phyloP scores from a whole-genome alignment of 2,329 filamentous ascomycete genomes.

The Dendryphion nanum region DNA sequence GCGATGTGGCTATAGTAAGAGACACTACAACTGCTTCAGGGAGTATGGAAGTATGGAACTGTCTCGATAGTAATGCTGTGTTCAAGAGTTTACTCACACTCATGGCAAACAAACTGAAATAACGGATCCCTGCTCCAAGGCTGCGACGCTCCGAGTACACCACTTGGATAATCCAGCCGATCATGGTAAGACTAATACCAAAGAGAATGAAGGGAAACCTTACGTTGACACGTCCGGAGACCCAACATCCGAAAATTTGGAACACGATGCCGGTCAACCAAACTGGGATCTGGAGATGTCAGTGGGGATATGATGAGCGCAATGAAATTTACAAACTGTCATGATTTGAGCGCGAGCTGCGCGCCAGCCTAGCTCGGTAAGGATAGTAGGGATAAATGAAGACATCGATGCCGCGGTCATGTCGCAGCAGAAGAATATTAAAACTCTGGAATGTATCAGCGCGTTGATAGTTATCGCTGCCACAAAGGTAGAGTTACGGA shows the following conservation, averaged over 20 bases:
- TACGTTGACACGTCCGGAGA: conserved; percentile 25
- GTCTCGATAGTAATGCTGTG: too few relatives aligned
- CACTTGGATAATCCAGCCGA: conserved; percentile 54
- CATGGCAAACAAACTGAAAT: conserved; percentile 37
- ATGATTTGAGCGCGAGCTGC: conserved; percentile 32
- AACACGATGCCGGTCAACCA: conserved; percentile 29
- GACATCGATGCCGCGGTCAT: conserved; percentile 33
- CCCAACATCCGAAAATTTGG: conserved; percentile 19
- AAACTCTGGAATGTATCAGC: conserved; percentile 14
- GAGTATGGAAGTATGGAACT: too few relatives aligned
- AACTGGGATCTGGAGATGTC: too few relatives aligned
- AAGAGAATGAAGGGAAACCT: conserved; percentile 31
- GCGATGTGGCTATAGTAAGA: too few relatives aligned
- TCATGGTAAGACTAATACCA: conserved; percentile 38
- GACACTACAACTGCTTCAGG: too few relatives aligned
- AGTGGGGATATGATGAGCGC: too few relatives aligned
- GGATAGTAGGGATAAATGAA: conserved; percentile 33
- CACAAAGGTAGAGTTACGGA: too few relatives aligned
- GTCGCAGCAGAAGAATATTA: conserved; percentile 37
- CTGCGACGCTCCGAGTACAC: conserved; percentile 38
- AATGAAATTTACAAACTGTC: too few relatives aligned
- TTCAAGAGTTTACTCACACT: too few relatives aligned
- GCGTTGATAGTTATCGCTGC: too few relatives aligned
- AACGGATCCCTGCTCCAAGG: conserved; percentile 53
- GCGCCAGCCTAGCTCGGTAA: conserved; percentile 33